Base-by-base conservation (phyloP, 352 stramenopile genomes). In the Aphanomyces invadans region DNA sequence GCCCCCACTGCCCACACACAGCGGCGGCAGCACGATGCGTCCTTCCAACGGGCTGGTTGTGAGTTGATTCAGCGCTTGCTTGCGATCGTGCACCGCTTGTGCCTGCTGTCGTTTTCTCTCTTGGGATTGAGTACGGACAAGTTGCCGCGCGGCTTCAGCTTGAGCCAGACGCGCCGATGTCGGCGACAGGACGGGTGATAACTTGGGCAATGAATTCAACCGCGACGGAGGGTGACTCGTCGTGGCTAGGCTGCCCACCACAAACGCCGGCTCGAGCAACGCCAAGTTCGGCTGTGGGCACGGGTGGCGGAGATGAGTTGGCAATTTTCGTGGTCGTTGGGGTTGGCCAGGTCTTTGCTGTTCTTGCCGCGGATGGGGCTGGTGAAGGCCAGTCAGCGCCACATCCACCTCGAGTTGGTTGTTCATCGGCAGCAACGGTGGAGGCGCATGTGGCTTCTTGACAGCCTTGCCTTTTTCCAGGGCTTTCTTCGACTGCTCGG, bases 91-190 rank as follows among this genome's bases (percentile, higher is more conserved):
- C 21, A 45, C 3, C 1, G 55, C 55, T 1, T 23, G 25, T 23
- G 21, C 31, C 12, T 64, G 55, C 21, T 49, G 36, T 7, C 55
- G 55, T 25, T 64, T 64, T 19, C 55, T 32, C 32, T 64, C 55
- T 11, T 52, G 32, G 9, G 55, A 64, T 29, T 64, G 55, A 17
- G 36, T 31, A 4, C 55, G 36, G 39, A 31, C 28, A 4, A 25
- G 21, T 11, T 53, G 32, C 3, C 36, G 55, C 0, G 28, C 23
- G 2, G 17, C 26, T 4, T 64, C 31, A 12, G 32, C 55, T 38
- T 64, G 55, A 3, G 55, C 55, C 15, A 64, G 55, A 11, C 55
- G 55, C 36, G 55, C 33, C 25, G 39, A 45, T 4, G 54, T 44
- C 19, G 52, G 26, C 15, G 26, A 36, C 5, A 29, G 25, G 17